Evolutionary conservation across 1,284 basidiomycete genomes (phyloP).

Genomic region (Cryptococcus amylolentus): DNA sequence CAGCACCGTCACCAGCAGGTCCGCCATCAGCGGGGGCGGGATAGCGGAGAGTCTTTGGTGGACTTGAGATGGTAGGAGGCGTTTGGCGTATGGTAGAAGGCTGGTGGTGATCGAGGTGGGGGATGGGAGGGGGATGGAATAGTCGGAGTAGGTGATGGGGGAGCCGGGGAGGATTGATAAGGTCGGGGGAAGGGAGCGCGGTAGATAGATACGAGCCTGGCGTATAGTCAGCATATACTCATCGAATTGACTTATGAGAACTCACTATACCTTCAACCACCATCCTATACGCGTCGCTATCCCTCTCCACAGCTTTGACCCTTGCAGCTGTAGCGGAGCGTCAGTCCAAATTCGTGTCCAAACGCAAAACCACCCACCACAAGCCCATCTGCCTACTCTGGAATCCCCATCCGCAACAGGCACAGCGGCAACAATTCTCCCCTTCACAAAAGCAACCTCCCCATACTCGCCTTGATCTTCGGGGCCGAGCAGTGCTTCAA

Average conservation of each 20-base stretch:
- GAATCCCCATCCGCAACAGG: conserved; percentile 42
- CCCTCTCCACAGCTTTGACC: conserved; percentile 35
- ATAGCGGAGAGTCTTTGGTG: conserved; percentile 32
- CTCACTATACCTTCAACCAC: conserved; percentile 41
- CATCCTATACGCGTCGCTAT: conserved; percentile 18
- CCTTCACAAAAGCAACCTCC: conserved; percentile 7
- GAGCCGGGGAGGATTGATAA: conserved; percentile 40
- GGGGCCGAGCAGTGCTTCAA: conserved; percentile 33
- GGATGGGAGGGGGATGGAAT: conserved; percentile 33
- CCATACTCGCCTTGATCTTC: conserved; percentile 16
- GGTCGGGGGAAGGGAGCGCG: conserved; percentile 39
- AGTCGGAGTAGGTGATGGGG: conserved; percentile 30
- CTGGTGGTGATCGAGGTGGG: conserved; percentile 13
- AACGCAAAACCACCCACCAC: conserved; percentile 24
- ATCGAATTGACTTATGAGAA: neutral
- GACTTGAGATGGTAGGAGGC: conserved; percentile 34
- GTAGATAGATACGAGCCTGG: conserved; percentile 37
- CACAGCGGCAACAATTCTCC: conserved; percentile 32
- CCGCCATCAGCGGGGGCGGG: conserved; percentile 33
- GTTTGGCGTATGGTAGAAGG: conserved; percentile 30
- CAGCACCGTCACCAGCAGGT: conserved; percentile 39
- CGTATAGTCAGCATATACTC: neutral
- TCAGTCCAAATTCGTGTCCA: neutral
- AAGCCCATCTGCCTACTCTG: conserved; percentile 43
- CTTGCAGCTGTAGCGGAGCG: conserved; percentile 27